Conservation (phyloP, 2,329 filamentous ascomycete genomes). For the Pseudogymnoascus sp. region DNA sequence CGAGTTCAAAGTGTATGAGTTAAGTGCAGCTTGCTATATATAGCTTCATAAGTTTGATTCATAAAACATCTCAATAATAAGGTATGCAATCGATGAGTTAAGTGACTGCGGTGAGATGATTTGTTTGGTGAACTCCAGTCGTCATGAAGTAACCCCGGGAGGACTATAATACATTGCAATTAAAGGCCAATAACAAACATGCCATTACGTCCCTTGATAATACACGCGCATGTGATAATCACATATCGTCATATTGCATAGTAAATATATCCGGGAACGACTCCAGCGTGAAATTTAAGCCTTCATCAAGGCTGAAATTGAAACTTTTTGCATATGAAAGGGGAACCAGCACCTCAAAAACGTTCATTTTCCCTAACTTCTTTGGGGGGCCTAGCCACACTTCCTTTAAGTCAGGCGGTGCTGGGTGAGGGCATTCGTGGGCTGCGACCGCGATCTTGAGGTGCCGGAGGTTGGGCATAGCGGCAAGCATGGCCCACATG, state of each 20-base stretch:
- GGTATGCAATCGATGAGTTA: neutral
- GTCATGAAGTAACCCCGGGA: neutral
- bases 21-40: neutral
- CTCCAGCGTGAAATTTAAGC: neutral
- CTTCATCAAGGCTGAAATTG: neutral
- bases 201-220: neutral
- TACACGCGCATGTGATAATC: neutral
- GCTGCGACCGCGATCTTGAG: conserved; percentile 1
- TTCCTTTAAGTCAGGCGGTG: neutral
- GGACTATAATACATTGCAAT: neutral
- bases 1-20: neutral
- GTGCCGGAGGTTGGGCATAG: conserved; percentile 6
- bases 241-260: neutral
- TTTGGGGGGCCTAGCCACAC: conserved; percentile 5
- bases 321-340: neutral
- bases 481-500: conserved; percentile 1
- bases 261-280: neutral
- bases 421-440: neutral
- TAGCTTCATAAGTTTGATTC: neutral
- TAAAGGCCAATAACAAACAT: neutral
- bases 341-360: conserved; percentile 6
- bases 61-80: neutral
- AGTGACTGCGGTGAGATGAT: neutral
- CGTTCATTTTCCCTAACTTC: neutral
- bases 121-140: no score